phyloP scores from a whole-genome alignment of 768 basidiomycete genomes.

The Xerocomellus intermedius region DNA sequence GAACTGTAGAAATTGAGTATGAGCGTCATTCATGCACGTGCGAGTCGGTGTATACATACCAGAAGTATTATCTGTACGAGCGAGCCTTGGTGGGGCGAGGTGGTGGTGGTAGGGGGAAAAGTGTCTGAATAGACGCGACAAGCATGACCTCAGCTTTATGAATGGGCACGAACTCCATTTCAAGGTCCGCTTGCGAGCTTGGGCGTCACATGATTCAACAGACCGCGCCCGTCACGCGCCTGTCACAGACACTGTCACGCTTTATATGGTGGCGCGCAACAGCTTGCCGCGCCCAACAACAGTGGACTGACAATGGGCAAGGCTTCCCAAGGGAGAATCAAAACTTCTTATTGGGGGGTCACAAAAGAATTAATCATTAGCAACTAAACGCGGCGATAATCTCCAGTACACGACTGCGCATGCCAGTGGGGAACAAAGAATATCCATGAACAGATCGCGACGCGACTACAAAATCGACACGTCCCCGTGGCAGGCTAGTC shows the following conservation, averaged over 20 bases:
- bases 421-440: neutral
- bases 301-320: no score
- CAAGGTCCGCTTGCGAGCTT: conserved; percentile 31
- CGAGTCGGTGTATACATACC: conserved; percentile 17
- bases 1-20: conserved; percentile 17
- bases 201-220: conserved; percentile 35
- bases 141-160: conserved; percentile 32
- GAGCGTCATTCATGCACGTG: conserved; percentile 10
- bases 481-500: neutral
- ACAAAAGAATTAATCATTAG: neutral
- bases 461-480: neutral
- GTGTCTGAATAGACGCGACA: conserved; percentile 28
- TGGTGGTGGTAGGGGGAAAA: conserved; percentile 34
- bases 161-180: conserved; percentile 31
- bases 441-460: no score
- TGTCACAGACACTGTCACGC: conserved; percentile 23
- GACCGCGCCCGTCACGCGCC: conserved; percentile 36
- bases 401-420: neutral
- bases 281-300: no score
- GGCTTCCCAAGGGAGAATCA: neutral
- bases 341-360: neutral
- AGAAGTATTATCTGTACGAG: conserved; percentile 20
- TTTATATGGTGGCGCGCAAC: conserved; percentile 5
- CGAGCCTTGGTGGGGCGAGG: conserved; percentile 13
- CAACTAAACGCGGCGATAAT: neutral